Evolutionary conservation across 768 basidiomycete genomes (phyloP), one percentile per base, ranked within the genome.

Genomic region (Sarcomyxa edulis): DNA sequence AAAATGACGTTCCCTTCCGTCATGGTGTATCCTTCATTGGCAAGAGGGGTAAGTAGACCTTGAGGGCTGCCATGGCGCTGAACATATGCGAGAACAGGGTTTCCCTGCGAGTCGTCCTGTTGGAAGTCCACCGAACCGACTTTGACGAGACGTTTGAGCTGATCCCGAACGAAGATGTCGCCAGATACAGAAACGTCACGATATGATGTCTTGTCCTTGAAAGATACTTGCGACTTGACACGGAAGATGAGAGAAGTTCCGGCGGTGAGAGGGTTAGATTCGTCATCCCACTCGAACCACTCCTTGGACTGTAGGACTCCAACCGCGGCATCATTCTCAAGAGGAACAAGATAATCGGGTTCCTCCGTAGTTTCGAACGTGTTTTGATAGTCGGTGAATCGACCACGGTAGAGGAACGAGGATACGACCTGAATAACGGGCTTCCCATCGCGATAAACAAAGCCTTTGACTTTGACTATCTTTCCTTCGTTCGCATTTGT

Each of bases 271-370:
- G 91, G 84, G 40, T 74, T 73, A 5, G 78, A 67, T 30, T 88
- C 80, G 52, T 95, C 84, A 36, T 86, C 82, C 95, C 94, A 98
- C 35, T 84, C 81, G 63, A 98, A 93, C 96, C 96, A 99, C 56
- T 95, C 88, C 68, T 99, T 99, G 32, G 89, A 90, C 55, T 86
- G 80, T 5, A 99, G 69, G 12, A 98, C 90, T 28, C 91, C 94
- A 47, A 97, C 82, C 22, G 74, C 76, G 3, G 91, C 86, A 47
- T 91, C 84, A 5, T 72, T 81, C 23, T 71, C 66, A 43, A 96
- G 54, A 24, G 81, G 70, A 12, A 99, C 83, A 20, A 80, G 57
- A 59, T 95, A 96, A 48, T 94, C 90, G 0, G 86, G 81, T 57
- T 96, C 93, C 45, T 92, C 84, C 30, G 84, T 72, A 9, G 82